A percentile compares a stretch with the other conserved stretches of the same genome.
These are phyloP conservation scores for Xylogone sp. DNA, from an alignment of 2,329 filamentous ascomycete genomes.

Conservation along the genomic window DNA sequence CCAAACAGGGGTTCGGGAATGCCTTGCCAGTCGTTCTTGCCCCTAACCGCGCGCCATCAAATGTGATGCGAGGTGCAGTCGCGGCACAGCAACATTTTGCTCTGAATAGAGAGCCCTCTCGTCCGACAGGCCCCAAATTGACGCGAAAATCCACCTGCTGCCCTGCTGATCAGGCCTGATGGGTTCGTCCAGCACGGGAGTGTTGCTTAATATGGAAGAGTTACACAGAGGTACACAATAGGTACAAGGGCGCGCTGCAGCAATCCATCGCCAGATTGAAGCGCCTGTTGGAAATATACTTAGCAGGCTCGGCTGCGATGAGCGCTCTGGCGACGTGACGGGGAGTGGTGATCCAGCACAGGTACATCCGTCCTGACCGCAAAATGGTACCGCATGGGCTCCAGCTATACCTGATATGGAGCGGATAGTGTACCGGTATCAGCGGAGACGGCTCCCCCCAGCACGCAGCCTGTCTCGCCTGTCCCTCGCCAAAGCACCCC, in stretches of 20 bases:
- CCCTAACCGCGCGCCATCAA: constrained; percentile 1
- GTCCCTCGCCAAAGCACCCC: not conserved
- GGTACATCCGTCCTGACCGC: not conserved
- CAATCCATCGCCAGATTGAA: not conserved
- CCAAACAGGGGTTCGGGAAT: not conserved
- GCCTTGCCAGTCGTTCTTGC: not conserved
- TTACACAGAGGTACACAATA: not conserved
- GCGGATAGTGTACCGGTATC: no score
- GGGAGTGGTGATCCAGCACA: not conserved
- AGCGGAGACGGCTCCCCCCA: no score
- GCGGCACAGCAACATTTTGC: constrained; percentile 9
- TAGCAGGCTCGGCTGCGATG: not conserved
- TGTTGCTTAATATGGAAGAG: not conserved
- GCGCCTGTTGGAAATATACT: not conserved
- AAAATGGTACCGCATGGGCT: not conserved
- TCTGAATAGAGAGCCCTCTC: not conserved
- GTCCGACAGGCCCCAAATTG: not conserved
- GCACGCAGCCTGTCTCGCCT: not conserved
- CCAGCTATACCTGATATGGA: no score
- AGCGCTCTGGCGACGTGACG: not conserved
- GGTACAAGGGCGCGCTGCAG: not conserved
- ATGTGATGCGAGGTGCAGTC: constrained; percentile 3
- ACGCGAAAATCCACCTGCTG: constrained; percentile 5
- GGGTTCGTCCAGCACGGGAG: not conserved
- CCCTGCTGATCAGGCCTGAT: constrained; percentile 1